These are phyloP conservation scores for Xylaria sp. DNA, from an alignment of 2,329 filamentous ascomycete genomes.

Conservation along the genomic window DNA sequence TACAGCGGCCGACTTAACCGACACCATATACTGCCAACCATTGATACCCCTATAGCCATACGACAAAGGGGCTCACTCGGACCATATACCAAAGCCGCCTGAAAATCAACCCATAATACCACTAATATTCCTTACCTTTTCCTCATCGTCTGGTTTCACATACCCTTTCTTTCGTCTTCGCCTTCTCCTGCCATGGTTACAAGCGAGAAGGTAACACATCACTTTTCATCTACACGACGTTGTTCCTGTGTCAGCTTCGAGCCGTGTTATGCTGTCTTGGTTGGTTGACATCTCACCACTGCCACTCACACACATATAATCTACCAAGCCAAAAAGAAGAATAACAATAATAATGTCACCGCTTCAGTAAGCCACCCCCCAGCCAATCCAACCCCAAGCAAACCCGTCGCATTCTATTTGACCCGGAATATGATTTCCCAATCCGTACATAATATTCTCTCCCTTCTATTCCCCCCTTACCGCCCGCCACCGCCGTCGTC, in stretches of 20 bases:
- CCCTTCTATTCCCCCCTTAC: not conserved
- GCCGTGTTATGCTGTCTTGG: too few species aligned
- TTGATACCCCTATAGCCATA: too few species aligned
- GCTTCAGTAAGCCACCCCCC: constrained; percentile 30
- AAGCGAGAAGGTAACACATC: constrained; percentile 19
- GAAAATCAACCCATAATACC: too few species aligned
- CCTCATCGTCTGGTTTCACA: too few species aligned
- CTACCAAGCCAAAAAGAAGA: too few species aligned
- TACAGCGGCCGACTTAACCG: too few species aligned
- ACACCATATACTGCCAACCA: too few species aligned
- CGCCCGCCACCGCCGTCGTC: not conserved
- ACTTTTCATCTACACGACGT: constrained; percentile 12
- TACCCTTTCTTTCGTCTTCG: not conserved
- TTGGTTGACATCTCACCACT: not conserved
- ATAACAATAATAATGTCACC: constrained; percentile 24
- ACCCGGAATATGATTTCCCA: constrained; percentile 11
- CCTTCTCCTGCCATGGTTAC: constrained; percentile 16
- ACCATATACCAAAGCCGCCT: too few species aligned
- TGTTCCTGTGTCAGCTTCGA: constrained; percentile 22
- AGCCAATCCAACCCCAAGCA: constrained; percentile 13
- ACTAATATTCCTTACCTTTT: not conserved
- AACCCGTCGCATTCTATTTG: not conserved
- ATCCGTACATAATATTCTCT: constrained; percentile 7
- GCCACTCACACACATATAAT: too few species aligned
- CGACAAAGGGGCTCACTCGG: too few species aligned